These are phyloP conservation scores for Litsea cubeba DNA, from an alignment of 164 flowering plant genomes.

Conservation along the genomic window DNA sequence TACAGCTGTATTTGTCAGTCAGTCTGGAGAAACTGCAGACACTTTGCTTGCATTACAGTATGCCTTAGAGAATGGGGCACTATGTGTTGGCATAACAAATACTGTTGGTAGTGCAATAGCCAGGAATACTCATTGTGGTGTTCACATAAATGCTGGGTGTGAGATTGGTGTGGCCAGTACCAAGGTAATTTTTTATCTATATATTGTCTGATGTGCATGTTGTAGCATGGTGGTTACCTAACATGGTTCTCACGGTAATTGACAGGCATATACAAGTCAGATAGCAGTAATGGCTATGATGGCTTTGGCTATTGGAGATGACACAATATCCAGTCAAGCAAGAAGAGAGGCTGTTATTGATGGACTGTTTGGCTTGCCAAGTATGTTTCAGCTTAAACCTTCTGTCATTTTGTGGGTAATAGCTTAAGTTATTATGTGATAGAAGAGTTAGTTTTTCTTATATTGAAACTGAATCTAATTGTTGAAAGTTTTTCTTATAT, in stretches of 20 bases:
- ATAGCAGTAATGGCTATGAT: constrained; percentile 95
- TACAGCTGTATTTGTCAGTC: constrained; percentile 96
- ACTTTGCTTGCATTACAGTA: constrained; percentile 78
- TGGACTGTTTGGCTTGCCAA: constrained; percentile 76
- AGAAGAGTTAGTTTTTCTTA: no score
- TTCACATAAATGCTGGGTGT: constrained; percentile 94
- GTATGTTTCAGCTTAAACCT: constrained; percentile 35
- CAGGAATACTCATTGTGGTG: constrained; percentile 90
- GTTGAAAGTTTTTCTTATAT: no score
- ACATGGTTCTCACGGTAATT: neutral
- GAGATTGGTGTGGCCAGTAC: constrained; percentile 99
- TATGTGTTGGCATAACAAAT: constrained; percentile 96
- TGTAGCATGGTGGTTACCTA: neutral
- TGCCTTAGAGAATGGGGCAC: constrained; percentile 88
- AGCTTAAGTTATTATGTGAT: no score
- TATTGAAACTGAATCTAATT: no score
- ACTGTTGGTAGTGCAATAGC: constrained; percentile 98
- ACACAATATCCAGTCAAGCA: constrained; percentile 65
- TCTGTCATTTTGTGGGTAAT: neutral
- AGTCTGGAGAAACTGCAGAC: constrained; percentile 99
- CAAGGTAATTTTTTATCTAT: constrained; percentile 45
- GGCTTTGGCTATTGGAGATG: constrained; percentile 87
- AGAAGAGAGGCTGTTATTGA: constrained; percentile 87
- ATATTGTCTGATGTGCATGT: neutral
- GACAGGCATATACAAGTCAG: constrained; percentile 97